phyloP scores from a whole-genome alignment of 148 eudicot genomes.

The Arctostaphylos glauca region DNA sequence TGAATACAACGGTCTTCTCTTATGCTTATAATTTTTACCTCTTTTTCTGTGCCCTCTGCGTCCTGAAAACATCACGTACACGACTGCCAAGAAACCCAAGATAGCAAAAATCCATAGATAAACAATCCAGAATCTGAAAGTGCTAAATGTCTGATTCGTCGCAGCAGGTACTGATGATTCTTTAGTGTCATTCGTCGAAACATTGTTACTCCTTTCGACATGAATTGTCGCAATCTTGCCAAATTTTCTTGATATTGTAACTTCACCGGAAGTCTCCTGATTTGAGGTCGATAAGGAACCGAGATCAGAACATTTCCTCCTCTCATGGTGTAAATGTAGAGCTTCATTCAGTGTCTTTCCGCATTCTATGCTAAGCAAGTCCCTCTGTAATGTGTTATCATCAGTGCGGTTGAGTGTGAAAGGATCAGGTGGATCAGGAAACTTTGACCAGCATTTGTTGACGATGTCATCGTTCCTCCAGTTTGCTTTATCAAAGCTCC shows the following conservation, averaged over 20 bases:
- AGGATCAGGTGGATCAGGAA: constrained; percentile 88
- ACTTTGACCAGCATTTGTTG: constrained; percentile 82
- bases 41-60: constrained; percentile 51
- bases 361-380: constrained; percentile 89
- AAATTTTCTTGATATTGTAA: constrained; percentile 33
- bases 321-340: constrained; percentile 57
- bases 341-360: constrained; percentile 64
- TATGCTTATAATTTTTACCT: constrained; percentile 58
- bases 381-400: constrained; percentile 45
- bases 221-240: constrained; percentile 32
- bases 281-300: constrained; percentile 24
- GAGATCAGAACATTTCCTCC: constrained; percentile 54
- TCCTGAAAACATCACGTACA: constrained; percentile 38
- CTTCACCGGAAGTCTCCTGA: constrained; percentile 22
- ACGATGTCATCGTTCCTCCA: constrained; percentile 71
- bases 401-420: constrained; percentile 44
- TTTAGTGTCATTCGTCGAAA: constrained; percentile 10
- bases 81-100: constrained; percentile 49
- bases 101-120: constrained; percentile 58
- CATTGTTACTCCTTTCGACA: constrained; percentile 13
- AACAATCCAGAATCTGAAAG: constrained; percentile 63
- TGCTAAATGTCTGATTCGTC: constrained; percentile 33
- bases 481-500: constrained; percentile 94
- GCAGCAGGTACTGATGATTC: constrained; percentile 16
- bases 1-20: constrained; percentile 44